phyloP scores from a whole-genome alignment of 2,329 filamentous ascomycete species.

The Epichloe sylvatica region DNA sequence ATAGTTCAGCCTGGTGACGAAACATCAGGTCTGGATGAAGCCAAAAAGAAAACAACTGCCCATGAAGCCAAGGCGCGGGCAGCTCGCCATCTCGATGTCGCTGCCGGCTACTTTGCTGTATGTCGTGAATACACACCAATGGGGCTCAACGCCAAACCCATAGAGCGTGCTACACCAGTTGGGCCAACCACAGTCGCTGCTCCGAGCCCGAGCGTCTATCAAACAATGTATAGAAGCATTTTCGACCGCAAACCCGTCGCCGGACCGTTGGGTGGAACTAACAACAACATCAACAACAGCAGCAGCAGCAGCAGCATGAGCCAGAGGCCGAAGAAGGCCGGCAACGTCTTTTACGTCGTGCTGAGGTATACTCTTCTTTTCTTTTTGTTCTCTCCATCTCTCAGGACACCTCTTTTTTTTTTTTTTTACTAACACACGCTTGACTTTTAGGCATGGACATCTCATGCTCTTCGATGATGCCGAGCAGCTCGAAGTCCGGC shows the following conservation, averaged over 20 bases:
- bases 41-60: slow-evolving; percentile 37
- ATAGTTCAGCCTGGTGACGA: slow-evolving; percentile 51
- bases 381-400: not conserved
- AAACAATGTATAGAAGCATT: slow-evolving; percentile 93
- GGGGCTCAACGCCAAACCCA: slow-evolving; percentile 83
- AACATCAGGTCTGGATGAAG: slow-evolving; percentile 46
- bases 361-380: slow-evolving; percentile 45
- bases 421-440: not conserved
- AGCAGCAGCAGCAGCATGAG: slow-evolving; percentile 33
- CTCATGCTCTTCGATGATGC: slow-evolving; percentile 96
- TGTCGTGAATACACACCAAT: slow-evolving; percentile 85
- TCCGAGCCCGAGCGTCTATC: slow-evolving; percentile 87
- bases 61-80: slow-evolving; percentile 44
- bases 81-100: slow-evolving; percentile 58
- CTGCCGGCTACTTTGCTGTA: slow-evolving; percentile 88
- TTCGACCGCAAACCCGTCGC: slow-evolving; percentile 61
- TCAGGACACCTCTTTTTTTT: not conserved
- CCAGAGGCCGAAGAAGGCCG: slow-evolving; percentile 48
- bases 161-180: slow-evolving; percentile 69
- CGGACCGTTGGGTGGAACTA: slow-evolving; percentile 34
- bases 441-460: slow-evolving; percentile 60
- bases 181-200: slow-evolving; percentile 60
- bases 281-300: slow-evolving; percentile 29
- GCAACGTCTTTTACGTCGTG: slow-evolving; percentile 89
- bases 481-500: slow-evolving; percentile 86